phyloP scores from a whole-genome alignment of 1,284 basidiomycete species.

The Ceraceosorus bombacis region DNA sequence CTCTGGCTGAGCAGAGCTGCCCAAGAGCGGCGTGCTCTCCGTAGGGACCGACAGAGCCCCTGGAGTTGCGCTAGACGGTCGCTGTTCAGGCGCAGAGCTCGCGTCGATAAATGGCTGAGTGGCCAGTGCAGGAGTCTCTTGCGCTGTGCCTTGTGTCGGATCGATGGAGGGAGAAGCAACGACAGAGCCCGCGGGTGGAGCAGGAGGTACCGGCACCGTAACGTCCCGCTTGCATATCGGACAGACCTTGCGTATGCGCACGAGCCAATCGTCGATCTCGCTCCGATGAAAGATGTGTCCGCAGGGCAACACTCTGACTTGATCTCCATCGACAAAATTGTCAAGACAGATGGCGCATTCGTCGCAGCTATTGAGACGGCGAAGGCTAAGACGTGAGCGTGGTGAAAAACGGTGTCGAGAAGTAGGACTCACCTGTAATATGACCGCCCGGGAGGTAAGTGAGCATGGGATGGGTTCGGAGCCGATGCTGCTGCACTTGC shows the following conservation, averaged over 20 bases:
- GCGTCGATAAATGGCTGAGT: too few species aligned
- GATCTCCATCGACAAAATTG: slow-evolving; percentile 44
- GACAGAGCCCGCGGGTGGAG: too few species aligned
- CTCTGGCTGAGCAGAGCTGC: too few species aligned
- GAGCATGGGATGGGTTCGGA: slow-evolving; percentile 11
- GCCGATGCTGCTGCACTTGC: slow-evolving; percentile 12
- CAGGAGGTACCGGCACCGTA: slow-evolving; percentile 7
- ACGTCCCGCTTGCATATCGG: slow-evolving; percentile 48
- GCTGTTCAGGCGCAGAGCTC: too few species aligned
- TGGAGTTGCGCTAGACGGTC: too few species aligned
- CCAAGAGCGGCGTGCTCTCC: too few species aligned
- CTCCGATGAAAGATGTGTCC: slow-evolving; percentile 43
- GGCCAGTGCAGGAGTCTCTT: too few species aligned
- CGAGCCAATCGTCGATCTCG: slow-evolving; percentile 46
- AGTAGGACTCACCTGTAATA: slow-evolving; percentile 22
- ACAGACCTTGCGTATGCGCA: slow-evolving; percentile 41
- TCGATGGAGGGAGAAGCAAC: too few species aligned
- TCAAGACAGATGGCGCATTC: slow-evolving; percentile 45
- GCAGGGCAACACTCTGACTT: slow-evolving; percentile 42
- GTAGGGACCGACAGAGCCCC: too few species aligned
- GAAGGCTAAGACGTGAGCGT: not conserved
- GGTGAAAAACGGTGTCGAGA: not conserved
- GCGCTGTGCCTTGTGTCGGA: too few species aligned
- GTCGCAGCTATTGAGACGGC: slow-evolving; percentile 17
- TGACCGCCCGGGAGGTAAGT: slow-evolving; percentile 31